Base-by-base conservation (phyloP, 768 basidiomycete genomes). In the Tulasnella sp. region DNA sequence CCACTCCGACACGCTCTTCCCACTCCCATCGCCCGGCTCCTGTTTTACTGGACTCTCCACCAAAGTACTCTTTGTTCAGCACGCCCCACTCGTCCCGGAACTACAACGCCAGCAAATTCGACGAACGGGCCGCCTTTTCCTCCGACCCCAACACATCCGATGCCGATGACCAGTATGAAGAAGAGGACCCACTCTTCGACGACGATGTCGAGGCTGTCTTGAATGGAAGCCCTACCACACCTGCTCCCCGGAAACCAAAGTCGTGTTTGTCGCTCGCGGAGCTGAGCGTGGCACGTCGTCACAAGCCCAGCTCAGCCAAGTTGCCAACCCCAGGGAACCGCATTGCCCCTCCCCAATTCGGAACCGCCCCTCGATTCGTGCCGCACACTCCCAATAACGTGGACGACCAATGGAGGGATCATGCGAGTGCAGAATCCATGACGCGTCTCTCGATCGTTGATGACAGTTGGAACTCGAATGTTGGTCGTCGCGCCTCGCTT, bases 361-460 rank as follows among this genome's bases (percentile, higher is more conserved):
- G 42, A 15, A 70, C 72, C 36, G 52, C 67, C 25, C 52, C 73
- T 52, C 45, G 54, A 22, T 22, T 52, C 19, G 19, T 58, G 14
- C 73, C 73, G 1, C 73, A 40, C 7, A 76, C 75, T 39, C 75
- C 75, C 29, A 19, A 45, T n/a, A 52, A 76, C 75, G 38, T 31
- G 39, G 40, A 67, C 25, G 38, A 39, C 45, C 67, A 76, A 42
- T 76, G 75, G 75, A 37, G 67, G 38, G 42, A 40, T 39, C 39
- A 40, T 68, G 67, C 38, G 6, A 67, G 75, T 12, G 75, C 67
- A 12, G 75, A 76, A 22, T 76, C 67, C 40, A 69, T 76, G 75
- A 76, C 75, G 15, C 67, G 75, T 38, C 52, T 76, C 25, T 76
- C 75, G 25, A 38, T 76, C 17, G n/a, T n/a, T n/a, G 37, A 68